A percentile compares a stretch with the other conserved stretches of the same genome.
phyloP scores from a whole-genome alignment of 2,329 filamentous ascomycete species.

The Zymoseptoria ardabiliae region DNA sequence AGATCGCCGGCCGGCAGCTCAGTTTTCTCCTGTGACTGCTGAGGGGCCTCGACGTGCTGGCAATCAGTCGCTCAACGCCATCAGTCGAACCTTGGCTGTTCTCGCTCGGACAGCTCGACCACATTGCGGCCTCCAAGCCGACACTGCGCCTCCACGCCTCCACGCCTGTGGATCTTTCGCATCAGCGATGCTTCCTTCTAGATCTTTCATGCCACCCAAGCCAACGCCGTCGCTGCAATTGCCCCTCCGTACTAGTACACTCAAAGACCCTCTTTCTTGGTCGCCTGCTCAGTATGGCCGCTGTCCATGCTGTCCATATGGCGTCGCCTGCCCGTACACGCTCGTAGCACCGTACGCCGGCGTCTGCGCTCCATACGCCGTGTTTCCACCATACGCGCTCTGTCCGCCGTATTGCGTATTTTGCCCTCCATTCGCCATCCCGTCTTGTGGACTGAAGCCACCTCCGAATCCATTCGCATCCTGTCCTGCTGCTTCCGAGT shows the following conservation, averaged over 20 bases:
- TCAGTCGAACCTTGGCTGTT: too few relatives aligned
- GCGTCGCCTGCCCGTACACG: conserved; percentile 50
- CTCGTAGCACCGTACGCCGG: conserved; percentile 49
- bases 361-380: conserved; percentile 14
- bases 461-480: conserved; percentile 49
- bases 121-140: too few relatives aligned
- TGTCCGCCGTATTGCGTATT: conserved; percentile 61
- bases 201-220: background rate
- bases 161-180: background rate
- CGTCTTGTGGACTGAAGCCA: conserved; percentile 44
- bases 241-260: background rate
- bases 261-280: background rate
- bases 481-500: conserved; percentile 42
- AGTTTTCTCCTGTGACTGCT: too few relatives aligned
- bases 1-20: too few relatives aligned
- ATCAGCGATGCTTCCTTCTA: background rate
- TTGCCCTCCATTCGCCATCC: conserved; percentile 54
- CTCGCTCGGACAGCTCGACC: too few relatives aligned
- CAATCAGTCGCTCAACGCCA: too few relatives aligned
- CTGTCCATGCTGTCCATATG: conserved; percentile 16
- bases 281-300: background rate
- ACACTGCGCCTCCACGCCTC: too few relatives aligned
- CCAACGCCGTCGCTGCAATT: background rate
- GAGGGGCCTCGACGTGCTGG: too few relatives aligned
- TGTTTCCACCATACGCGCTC: conserved; percentile 49